Conservation (phyloP, 2,329 filamentous ascomycete species). For the Aspergillus flavus region DNA sequence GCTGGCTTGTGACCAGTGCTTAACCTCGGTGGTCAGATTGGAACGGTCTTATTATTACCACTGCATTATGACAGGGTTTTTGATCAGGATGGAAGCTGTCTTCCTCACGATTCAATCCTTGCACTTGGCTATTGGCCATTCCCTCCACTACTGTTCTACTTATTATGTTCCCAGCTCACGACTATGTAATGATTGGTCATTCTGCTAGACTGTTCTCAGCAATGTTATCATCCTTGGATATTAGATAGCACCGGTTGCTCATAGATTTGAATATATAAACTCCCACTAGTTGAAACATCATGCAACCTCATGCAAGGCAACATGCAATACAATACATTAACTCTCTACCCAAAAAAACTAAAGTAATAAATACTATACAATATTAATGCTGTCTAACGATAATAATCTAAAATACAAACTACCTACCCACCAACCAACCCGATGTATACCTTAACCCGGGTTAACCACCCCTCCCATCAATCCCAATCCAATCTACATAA, state of each 20-base stretch:
- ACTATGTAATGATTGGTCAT: constrained; percentile 3
- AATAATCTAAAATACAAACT: neutral
- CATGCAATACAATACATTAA: neutral
- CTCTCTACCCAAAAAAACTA: neutral
- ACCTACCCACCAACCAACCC: neutral
- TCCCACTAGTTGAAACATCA: neutral
- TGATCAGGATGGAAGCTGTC: neutral
- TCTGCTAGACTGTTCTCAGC: neutral
- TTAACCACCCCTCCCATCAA: neutral
- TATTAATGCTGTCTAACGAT: neutral
- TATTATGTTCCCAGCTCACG: neutral
- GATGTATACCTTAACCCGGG: neutral
- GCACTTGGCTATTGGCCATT: neutral
- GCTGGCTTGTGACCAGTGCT: neutral
- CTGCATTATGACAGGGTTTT: neutral
- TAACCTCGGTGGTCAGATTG: neutral
- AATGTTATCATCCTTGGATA: constrained; percentile 1
- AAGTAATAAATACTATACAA: neutral
- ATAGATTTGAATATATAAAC: neutral
- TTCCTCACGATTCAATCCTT: neutral
- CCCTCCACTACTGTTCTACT: neutral
- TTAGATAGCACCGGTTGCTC: neutral
- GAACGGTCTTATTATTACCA: neutral
- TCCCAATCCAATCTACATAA: neutral
- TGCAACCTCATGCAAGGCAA: neutral